These are phyloP conservation scores for Ustilago nuda DNA, from an alignment of 1,284 basidiomycete species.

Conservation along the genomic window DNA sequence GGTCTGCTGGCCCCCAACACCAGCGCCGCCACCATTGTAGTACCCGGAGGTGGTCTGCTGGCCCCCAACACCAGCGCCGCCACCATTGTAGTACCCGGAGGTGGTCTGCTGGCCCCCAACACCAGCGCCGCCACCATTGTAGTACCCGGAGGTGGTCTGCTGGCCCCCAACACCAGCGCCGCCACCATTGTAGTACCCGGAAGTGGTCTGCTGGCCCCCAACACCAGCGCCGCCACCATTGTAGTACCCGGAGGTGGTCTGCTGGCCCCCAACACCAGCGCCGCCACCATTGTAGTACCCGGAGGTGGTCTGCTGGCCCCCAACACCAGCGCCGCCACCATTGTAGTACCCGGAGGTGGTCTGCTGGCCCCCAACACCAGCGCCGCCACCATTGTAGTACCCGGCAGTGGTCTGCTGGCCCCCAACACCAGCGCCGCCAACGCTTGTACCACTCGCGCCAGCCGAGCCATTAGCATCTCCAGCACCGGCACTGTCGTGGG, in stretches of 20 bases:
- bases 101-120: no score
- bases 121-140: neutral
- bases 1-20: no score
- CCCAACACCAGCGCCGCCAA: constrained; percentile 1
- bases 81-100: no score
- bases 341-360: neutral
- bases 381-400: neutral
- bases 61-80: constrained; percentile 4
- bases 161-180: constrained; percentile 7
- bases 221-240: neutral
- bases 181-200: neutral
- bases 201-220: neutral
- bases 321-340: constrained; percentile 3
- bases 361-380: neutral
- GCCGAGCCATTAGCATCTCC: neutral
- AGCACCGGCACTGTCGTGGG: constrained; percentile 2
- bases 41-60: neutral
- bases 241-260: neutral
- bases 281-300: neutral
- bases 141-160: neutral
- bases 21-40: neutral
- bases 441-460: constrained; percentile 10
- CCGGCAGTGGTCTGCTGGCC: neutral
- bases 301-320: no score
- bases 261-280: no score